phyloP scores from a whole-genome alignment of 2,329 filamentous ascomycete species.

The Diaporthe destruens region DNA sequence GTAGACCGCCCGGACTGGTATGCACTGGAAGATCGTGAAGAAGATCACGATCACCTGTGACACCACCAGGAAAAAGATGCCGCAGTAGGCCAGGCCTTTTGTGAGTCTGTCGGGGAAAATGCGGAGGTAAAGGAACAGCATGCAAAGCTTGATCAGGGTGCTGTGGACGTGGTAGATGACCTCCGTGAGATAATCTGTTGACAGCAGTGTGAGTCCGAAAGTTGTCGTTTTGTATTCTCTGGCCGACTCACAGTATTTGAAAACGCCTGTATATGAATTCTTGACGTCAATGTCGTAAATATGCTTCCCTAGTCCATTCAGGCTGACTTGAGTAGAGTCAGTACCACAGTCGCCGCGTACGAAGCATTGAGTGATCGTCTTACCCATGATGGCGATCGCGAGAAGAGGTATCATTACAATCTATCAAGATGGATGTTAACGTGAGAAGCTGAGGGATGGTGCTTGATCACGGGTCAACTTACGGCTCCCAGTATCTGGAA shows the following conservation, averaged over 20 bases:
- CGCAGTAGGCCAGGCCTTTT: neutral
- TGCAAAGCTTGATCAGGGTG: slow-evolving; percentile 29
- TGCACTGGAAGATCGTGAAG: slow-evolving; percentile 19
- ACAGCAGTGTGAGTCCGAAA: neutral
- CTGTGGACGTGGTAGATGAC: slow-evolving; percentile 20
- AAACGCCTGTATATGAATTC: slow-evolving; percentile 1
- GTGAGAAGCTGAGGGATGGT: neutral
- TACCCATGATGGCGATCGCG: neutral
- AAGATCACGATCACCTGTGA: slow-evolving; percentile 24
- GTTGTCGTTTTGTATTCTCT: neutral
- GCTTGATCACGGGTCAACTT: neutral
- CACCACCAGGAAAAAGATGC: slow-evolving; percentile 13
- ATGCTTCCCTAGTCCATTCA: slow-evolving; percentile 7
- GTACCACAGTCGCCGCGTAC: neutral
- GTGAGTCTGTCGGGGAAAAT: slow-evolving; percentile 18
- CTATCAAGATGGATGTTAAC: neutral
- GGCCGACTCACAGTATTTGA: slow-evolving; percentile 10
- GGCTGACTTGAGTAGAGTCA: slow-evolving; percentile 7
- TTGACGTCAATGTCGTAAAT: slow-evolving; percentile 11
- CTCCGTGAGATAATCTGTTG: slow-evolving; percentile 13
- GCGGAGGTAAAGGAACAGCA: slow-evolving; percentile 19
- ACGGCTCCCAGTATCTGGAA: slow-evolving; percentile 25
- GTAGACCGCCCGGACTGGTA: neutral
- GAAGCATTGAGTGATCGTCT: neutral
- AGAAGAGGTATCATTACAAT: slow-evolving; percentile 24